Percentiles rank a stretch among this genome's conserved stretches.
Evolutionary conservation across 2,329 filamentous ascomycete species (phyloP).

Genomic region (Colletotrichum paranaense): DNA sequence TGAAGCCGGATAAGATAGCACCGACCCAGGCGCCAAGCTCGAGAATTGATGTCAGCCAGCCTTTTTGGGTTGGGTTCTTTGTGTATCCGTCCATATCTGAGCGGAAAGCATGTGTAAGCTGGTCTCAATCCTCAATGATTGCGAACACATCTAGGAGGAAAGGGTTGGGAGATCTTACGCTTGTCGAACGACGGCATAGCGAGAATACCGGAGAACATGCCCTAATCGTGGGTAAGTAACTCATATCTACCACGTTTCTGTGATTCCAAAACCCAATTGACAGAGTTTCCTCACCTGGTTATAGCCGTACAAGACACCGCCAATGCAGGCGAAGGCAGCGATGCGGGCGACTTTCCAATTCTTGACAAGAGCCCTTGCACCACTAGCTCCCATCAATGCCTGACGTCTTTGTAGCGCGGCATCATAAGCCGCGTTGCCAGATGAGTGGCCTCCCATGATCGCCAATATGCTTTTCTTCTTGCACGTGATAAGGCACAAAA

Average conservation of each 20-base stretch:
- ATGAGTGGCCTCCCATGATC: constrained; percentile 54
- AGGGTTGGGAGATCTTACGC: constrained; percentile 50
- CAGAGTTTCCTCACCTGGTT: constrained; percentile 53
- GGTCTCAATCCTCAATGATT: neutral
- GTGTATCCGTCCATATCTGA: constrained; percentile 61
- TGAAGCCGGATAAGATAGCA: constrained; percentile 74
- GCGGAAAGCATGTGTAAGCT: constrained; percentile 30
- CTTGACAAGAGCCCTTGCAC: constrained; percentile 64
- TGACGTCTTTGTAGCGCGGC: constrained; percentile 63
- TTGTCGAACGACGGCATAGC: constrained; percentile 65
- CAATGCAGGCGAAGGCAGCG: constrained; percentile 71
- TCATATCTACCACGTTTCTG: neutral
- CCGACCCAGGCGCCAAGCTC: constrained; percentile 85
- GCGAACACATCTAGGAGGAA: neutral
- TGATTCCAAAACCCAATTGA: neutral
- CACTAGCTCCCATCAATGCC: constrained; percentile 64
- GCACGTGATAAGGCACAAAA: neutral
- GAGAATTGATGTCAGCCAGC: constrained; percentile 74
- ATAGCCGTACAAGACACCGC: constrained; percentile 75
- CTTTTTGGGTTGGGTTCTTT: constrained; percentile 52
- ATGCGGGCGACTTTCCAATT: constrained; percentile 72
- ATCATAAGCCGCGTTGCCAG: constrained; percentile 55
- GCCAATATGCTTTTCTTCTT: neutral
- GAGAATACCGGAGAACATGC: constrained; percentile 79
- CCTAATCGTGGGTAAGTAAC: constrained; percentile 55